phyloP scores from a whole-genome alignment of 2,329 filamentous ascomycete species.

The Diaporthe capsici region DNA sequence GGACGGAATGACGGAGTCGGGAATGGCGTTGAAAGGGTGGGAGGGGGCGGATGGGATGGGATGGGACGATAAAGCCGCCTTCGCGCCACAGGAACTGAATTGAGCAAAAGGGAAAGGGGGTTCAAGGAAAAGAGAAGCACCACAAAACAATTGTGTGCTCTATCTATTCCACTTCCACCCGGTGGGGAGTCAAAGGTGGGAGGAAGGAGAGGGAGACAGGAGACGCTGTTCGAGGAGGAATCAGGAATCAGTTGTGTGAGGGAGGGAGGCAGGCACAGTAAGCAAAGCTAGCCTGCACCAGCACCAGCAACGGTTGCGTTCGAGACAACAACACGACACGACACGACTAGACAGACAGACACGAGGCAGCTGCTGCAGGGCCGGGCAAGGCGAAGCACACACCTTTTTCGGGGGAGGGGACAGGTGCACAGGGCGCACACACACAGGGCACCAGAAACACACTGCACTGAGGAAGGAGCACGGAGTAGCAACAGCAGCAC shows the following conservation, averaged over 20 bases:
- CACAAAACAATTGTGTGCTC: constrained; percentile 39
- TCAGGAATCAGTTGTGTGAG: background rate
- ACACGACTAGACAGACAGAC: background rate
- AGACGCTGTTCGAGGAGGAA: constrained; percentile 11
- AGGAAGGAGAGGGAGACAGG: constrained; percentile 33
- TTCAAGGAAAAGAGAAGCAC: constrained; percentile 44
- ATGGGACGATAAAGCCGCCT: constrained; percentile 37
- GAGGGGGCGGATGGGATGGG: constrained; percentile 22
- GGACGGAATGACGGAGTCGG: constrained; percentile 43
- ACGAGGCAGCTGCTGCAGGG: constrained; percentile 12
- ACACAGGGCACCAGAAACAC: constrained; percentile 22
- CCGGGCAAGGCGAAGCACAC: constrained; percentile 21
- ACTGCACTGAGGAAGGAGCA: background rate
- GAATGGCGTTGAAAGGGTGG: constrained; percentile 35
- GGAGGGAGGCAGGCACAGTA: constrained; percentile 13
- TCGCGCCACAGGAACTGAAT: constrained; percentile 58
- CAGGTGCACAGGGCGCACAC: background rate
- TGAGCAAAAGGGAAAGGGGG: constrained; percentile 60
- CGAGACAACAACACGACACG: constrained; percentile 23
- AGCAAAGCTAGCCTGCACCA: constrained; percentile 9
- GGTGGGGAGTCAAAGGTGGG: constrained; percentile 36
- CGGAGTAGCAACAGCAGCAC: background rate
- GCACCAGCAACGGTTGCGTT: background rate
- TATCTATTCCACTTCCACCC: constrained; percentile 34
- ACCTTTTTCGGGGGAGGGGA: background rate